Conservation (phyloP, 352 stramenopile species). For the Phytophthora nicotianae region DNA sequence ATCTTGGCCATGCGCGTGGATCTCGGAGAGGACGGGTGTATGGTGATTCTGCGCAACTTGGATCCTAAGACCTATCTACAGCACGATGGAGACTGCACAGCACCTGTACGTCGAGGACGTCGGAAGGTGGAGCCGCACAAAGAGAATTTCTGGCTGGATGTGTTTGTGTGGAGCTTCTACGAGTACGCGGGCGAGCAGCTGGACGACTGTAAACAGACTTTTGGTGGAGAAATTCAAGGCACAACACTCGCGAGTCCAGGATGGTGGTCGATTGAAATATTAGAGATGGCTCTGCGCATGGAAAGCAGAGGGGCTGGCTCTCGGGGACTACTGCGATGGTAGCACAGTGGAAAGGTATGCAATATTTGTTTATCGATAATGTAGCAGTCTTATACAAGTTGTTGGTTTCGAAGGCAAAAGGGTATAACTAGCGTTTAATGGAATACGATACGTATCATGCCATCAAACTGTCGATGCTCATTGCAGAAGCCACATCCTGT, state of each 20-base stretch:
- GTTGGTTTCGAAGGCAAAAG: too few species aligned
- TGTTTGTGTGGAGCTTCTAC: constrained; percentile 76
- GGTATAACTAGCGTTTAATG: constrained; percentile 8
- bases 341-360: neutral
- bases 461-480: neutral
- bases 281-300: constrained; percentile 67
- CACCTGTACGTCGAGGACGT: constrained; percentile 62
- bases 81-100: constrained; percentile 48
- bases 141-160: constrained; percentile 70
- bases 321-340: constrained; percentile 40
- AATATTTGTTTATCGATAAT: too few species aligned
- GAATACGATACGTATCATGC: constrained; percentile 6
- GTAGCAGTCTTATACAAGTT: too few species aligned
- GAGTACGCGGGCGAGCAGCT: constrained; percentile 41
- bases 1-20: constrained; percentile 66
- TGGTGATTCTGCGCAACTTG: constrained; percentile 61
- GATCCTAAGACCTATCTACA: constrained; percentile 62
- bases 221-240: constrained; percentile 64
- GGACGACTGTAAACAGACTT: constrained; percentile 58
- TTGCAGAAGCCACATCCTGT: too few species aligned
- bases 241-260: constrained; percentile 57
- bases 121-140: constrained; percentile 52
- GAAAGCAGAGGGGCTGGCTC: constrained; percentile 58
- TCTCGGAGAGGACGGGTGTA: constrained; percentile 38
- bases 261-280: constrained; percentile 78